Percentiles rank a stretch among this genome's conserved stretches.
These are phyloP conservation scores for Heimioporus sp. DNA, from an alignment of 768 basidiomycete species.

Conservation along the genomic window DNA sequence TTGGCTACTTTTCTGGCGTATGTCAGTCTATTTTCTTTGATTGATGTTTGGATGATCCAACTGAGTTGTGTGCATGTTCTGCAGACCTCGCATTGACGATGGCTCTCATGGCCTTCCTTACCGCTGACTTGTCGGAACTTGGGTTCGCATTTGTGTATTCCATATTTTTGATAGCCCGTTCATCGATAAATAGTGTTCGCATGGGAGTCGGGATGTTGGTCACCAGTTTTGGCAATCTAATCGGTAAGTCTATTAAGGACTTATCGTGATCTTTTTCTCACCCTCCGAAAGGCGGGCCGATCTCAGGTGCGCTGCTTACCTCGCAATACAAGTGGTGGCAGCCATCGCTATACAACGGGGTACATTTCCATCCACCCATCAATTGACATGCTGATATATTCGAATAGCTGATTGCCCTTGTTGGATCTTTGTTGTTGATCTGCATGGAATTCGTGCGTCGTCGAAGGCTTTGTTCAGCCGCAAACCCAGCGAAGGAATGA, in stretches of 20 bases:
- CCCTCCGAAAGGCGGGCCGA: slow-evolving; percentile 44
- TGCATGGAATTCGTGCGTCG: slow-evolving; percentile 5
- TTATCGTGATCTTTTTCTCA: neutral
- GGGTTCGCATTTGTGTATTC: slow-evolving; percentile 32
- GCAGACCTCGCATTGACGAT: slow-evolving; percentile 37
- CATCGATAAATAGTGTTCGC: slow-evolving; percentile 19
- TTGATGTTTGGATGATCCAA: neutral
- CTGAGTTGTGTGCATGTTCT: neutral
- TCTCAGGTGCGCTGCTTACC: slow-evolving; percentile 54
- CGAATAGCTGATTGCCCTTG: neutral
- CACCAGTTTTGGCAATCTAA: slow-evolving; percentile 16
- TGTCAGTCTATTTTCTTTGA: slow-evolving; percentile 25
- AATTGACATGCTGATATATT: neutral
- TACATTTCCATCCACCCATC: slow-evolving; percentile 6
- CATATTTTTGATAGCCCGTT: neutral
- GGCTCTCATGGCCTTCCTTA: slow-evolving; percentile 43
- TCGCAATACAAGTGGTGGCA: slow-evolving; percentile 54
- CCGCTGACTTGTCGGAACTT: slow-evolving; percentile 47
- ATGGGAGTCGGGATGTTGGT: slow-evolving; percentile 20
- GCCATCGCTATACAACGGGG: slow-evolving; percentile 50
- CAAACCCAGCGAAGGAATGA: too few relatives aligned
- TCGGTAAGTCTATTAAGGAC: slow-evolving; percentile 12
- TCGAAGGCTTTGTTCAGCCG: neutral
- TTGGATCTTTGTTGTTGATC: slow-evolving; percentile 4
- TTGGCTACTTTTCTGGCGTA: slow-evolving; percentile 47